Conservation (phyloP, 371 early-diverging fungal genomes). For the Batkoa obscura region DNA sequence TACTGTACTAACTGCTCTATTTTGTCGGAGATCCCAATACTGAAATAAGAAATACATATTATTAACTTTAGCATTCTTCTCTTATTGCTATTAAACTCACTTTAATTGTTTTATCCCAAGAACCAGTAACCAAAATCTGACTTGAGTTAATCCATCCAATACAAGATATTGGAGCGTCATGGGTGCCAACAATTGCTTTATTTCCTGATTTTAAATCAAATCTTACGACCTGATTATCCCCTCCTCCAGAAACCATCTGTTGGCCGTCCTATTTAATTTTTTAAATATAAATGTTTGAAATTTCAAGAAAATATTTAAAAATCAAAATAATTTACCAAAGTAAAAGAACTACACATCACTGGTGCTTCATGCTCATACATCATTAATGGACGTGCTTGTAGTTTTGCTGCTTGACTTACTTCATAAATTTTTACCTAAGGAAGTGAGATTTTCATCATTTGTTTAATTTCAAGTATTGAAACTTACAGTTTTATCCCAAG, state of each 20-base stretch:
- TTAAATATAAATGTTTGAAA: too few relatives aligned
- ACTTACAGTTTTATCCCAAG: constrained; percentile 83
- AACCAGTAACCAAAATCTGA: constrained; percentile 53
- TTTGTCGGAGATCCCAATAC: constrained; percentile 70
- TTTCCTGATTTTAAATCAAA: too few relatives aligned
- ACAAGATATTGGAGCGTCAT: constrained; percentile 47
- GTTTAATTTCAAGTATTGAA: too few relatives aligned
- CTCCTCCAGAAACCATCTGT: too few relatives aligned
- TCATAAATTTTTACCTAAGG: constrained; percentile 76
- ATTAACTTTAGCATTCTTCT: too few relatives aligned
- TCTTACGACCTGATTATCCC: too few relatives aligned
- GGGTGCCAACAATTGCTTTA: too few relatives aligned
- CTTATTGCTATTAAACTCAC: constrained; percentile 11
- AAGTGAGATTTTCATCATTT: not conserved
- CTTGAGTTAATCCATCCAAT: constrained; percentile 33
- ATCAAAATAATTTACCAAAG: too few relatives aligned
- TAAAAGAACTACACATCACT: too few relatives aligned
- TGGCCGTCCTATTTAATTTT: too few relatives aligned
- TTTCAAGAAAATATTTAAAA: too few relatives aligned
- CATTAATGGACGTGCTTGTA: constrained; percentile 51
- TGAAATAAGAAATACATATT: constrained; percentile 7
- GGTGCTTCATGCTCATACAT: constrained; percentile 70
- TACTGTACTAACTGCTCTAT: constrained; percentile 35
- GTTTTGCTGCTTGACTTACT: constrained; percentile 46
- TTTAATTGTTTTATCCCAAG: constrained; percentile 88